phyloP scores from a whole-genome alignment of 345 rosid species.

The Sonneratia alba region DNA sequence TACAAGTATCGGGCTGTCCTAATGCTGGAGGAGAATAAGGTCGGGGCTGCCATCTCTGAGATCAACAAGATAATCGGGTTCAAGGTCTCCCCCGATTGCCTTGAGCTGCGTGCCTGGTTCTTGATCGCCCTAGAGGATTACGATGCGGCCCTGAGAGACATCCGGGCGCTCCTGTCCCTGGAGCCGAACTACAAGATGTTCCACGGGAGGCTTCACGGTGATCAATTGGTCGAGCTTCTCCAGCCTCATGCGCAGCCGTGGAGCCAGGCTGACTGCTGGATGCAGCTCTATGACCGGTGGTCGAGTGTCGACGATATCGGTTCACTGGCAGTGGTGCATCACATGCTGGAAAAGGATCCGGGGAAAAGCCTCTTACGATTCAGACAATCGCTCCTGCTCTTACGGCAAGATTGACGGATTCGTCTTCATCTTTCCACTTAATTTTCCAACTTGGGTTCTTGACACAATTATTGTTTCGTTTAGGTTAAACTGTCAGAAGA shows the following conservation, averaged over 20 bases:
- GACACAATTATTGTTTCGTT: not conserved
- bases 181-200: constrained; percentile 78
- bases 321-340: constrained; percentile 84
- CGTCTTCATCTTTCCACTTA: not conserved
- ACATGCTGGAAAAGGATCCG: constrained; percentile 80
- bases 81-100: constrained; percentile 70
- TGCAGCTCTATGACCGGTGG: constrained; percentile 92
- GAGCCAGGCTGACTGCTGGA: constrained; percentile 94
- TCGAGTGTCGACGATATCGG: constrained; percentile 93
- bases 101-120: constrained; percentile 90
- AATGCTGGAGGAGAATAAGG: constrained; percentile 58
- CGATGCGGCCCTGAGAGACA: constrained; percentile 70
- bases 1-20: constrained; percentile 72
- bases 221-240: constrained; percentile 64
- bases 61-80: constrained; percentile 72
- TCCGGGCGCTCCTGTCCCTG: constrained; percentile 70
- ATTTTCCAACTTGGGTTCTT: not conserved
- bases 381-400: constrained; percentile 85
- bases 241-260: constrained; percentile 63
- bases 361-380: constrained; percentile 81
- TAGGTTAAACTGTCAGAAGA: constrained; percentile 89
- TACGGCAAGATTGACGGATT: constrained; percentile 34
- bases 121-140: constrained; percentile 65
- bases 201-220: constrained; percentile 54
- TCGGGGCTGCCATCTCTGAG: constrained; percentile 65